phyloP scores from a whole-genome alignment of 2,329 filamentous ascomycete species.

The Paecilomyces dactylethromorphus region DNA sequence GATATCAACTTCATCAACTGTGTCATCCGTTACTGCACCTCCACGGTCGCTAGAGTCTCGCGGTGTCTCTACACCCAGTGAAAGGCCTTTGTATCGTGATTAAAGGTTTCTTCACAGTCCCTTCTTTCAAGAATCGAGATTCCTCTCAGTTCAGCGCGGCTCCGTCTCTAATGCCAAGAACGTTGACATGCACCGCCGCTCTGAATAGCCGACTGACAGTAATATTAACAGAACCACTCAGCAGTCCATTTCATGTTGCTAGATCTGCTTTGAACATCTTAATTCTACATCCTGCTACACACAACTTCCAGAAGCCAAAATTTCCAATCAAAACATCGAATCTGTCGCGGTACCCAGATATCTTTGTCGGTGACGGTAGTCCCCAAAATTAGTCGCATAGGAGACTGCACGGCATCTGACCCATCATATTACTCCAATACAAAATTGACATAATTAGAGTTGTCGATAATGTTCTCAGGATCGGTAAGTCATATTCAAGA shows the following conservation, averaged over 20 bases:
- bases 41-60: neutral
- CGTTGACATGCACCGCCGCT: neutral
- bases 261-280: neutral
- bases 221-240: neutral
- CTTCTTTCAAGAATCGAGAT: neutral
- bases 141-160: neutral
- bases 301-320: neutral
- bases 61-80: neutral
- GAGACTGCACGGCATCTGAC: neutral
- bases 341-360: neutral
- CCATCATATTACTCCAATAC: neutral
- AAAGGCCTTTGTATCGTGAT: neutral
- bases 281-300: neutral
- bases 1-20: neutral
- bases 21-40: neutral
- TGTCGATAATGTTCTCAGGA: conserved; percentile 28
- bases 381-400: neutral
- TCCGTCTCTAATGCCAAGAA: neutral
- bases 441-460: neutral
- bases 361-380: neutral
- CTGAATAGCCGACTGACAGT: neutral
- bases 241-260: neutral
- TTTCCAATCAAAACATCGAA: neutral
- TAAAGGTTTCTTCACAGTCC: neutral
- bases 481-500: conserved; percentile 15